phyloP scores from a whole-genome alignment of 441 rosid genomes.

The Iberis amara region DNA sequence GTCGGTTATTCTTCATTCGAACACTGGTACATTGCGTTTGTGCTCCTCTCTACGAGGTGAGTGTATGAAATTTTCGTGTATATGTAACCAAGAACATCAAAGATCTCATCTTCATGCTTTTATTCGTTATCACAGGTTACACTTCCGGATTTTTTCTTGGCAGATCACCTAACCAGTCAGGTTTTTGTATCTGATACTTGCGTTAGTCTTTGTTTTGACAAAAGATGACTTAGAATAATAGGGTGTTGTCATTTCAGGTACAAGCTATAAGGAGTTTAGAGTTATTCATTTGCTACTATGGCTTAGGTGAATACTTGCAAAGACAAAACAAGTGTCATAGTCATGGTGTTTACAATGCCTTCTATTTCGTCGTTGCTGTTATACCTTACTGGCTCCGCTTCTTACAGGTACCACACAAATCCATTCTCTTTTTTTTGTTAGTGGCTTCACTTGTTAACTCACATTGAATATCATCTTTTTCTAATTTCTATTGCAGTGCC shows the following conservation, averaged over 20 bases:
- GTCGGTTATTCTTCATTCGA: conserved; percentile 51
- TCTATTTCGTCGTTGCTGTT: conserved; percentile 52
- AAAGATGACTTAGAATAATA: neutral
- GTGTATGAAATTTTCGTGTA: neutral
- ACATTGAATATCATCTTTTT: neutral
- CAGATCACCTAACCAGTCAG: conserved; percentile 66
- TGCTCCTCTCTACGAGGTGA: conserved; percentile 67
- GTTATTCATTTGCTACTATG: conserved; percentile 63
- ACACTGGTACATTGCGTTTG: conserved; percentile 44
- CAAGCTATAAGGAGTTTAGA: conserved; percentile 62
- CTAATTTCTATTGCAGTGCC: conserved; percentile 36
- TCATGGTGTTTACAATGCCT: conserved; percentile 48
- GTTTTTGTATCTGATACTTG: conserved; percentile 20
- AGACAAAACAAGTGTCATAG: conserved; percentile 53
- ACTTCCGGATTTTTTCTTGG: conserved; percentile 63
- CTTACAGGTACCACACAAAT: conserved; percentile 40
- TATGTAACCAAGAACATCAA: neutral
- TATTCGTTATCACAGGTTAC: conserved; percentile 42
- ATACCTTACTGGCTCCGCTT: conserved; percentile 65
- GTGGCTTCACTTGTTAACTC: neutral
- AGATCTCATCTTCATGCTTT: conserved; percentile 19
- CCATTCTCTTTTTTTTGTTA: neutral
- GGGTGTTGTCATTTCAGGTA: conserved; percentile 34
- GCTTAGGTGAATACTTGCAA: conserved; percentile 45
- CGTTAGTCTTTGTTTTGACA: neutral